A percentile compares a stretch with the other conserved stretches of the same genome.
Evolutionary conservation across 2,329 filamentous ascomycete species (phyloP).

Genomic region (Knufia fluminis): DNA sequence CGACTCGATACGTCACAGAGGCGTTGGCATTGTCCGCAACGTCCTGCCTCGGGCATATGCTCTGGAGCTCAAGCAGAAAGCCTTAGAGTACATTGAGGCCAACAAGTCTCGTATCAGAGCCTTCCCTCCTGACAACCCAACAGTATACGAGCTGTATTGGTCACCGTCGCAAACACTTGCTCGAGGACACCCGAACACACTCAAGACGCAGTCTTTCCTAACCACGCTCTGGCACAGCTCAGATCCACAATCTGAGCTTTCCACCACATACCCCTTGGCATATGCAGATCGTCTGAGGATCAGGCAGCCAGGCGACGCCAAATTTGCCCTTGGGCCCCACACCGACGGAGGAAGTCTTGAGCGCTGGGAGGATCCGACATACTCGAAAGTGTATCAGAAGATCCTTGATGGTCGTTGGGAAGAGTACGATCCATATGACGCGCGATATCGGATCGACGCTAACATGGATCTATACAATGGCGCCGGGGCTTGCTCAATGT

Average conservation of each 20-base stretch:
- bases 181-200: slow-evolving; percentile 55
- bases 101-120: slow-evolving; percentile 48
- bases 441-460: slow-evolving; percentile 56
- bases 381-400: slow-evolving; percentile 62
- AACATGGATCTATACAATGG: slow-evolving; percentile 70
- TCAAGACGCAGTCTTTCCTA: slow-evolving; percentile 52
- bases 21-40: slow-evolving; percentile 54
- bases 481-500: slow-evolving; percentile 71
- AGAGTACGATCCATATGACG: slow-evolving; percentile 72
- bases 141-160: slow-evolving; percentile 71
- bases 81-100: slow-evolving; percentile 54
- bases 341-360: slow-evolving; percentile 66
- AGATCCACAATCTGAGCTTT: slow-evolving; percentile 31
- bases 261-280: slow-evolving; percentile 51
- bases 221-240: slow-evolving; percentile 56
- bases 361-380: slow-evolving; percentile 63
- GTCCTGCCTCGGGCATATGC: slow-evolving; percentile 57
- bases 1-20: slow-evolving; percentile 51
- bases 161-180: slow-evolving; percentile 58
- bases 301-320: slow-evolving; percentile 58
- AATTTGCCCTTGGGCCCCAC: slow-evolving; percentile 64
- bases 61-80: slow-evolving; percentile 53
- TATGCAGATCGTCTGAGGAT: slow-evolving; percentile 68
- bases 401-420: slow-evolving; percentile 73
- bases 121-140: slow-evolving; percentile 57